A percentile compares a stretch with the other conserved stretches of the same genome.
Evolutionary conservation across 2,329 filamentous ascomycete genomes (phyloP).

Genomic region (Immersiporthe knoxdaviesiana): DNA sequence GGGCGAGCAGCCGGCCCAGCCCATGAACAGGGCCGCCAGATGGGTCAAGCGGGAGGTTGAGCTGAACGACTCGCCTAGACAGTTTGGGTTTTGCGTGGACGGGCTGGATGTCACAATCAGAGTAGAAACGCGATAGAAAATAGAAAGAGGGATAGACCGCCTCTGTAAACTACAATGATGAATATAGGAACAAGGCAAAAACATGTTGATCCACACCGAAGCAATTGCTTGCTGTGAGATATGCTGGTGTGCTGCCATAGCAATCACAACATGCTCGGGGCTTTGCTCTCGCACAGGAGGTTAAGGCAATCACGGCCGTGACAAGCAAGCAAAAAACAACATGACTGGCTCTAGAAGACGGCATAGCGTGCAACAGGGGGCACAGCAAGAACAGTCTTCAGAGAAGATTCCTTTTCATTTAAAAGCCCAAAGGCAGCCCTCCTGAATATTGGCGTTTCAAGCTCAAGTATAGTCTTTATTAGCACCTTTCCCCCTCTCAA

Average conservation of each 20-base stretch:
- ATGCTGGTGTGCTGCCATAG: slow-evolving; percentile 4
- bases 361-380: background rate
- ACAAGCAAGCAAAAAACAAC: slow-evolving; percentile 8
- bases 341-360: background rate
- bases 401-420: background rate
- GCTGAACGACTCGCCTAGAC: slow-evolving; percentile 76
- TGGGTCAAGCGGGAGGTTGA: slow-evolving; percentile 81
- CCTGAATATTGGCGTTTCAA: background rate
- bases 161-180: background rate
- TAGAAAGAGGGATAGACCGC: background rate
- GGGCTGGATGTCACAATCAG: slow-evolving; percentile 70
- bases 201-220: background rate
- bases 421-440: background rate
- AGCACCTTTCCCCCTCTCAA: background rate
- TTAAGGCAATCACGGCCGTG: background rate
- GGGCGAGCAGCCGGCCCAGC: slow-evolving; percentile 20
- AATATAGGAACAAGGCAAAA: background rate
- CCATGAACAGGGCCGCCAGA: slow-evolving; percentile 49
- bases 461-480: background rate
- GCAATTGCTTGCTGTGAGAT: slow-evolving; percentile 15
- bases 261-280: background rate
- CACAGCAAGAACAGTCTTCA: background rate
- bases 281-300: background rate
- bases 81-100: slow-evolving; percentile 83
- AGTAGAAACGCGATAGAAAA: slow-evolving; percentile 58